Conservation (phyloP, 805 yeast genomes). For the Lachancea waltii region DNA sequence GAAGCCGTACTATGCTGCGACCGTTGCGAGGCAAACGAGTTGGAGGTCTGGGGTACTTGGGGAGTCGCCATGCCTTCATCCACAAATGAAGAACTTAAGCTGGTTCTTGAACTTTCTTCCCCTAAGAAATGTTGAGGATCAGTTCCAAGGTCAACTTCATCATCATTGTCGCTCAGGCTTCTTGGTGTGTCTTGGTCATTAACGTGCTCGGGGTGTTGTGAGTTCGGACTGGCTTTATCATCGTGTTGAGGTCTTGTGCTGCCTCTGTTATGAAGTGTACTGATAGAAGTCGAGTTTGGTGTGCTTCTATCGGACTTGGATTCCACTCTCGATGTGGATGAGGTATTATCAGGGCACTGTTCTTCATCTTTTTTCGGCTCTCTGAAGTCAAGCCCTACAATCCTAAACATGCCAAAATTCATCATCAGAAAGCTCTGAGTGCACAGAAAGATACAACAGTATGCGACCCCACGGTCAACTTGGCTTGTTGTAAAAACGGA, state of each 20-base stretch:
- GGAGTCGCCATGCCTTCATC: too few relatives aligned
- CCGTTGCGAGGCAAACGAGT: not conserved
- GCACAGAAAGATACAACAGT: constrained; percentile 65
- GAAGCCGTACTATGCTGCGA: not conserved
- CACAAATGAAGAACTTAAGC: not conserved
- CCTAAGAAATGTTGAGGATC: not conserved
- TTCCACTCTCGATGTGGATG: not conserved
- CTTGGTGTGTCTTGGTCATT: not conserved
- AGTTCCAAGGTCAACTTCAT: not conserved
- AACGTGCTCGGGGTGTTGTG: too few relatives aligned
- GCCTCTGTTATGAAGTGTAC: too few relatives aligned
- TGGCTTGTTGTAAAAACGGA: constrained; percentile 46
- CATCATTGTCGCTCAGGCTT: not conserved
- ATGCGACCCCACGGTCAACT: constrained; percentile 70
- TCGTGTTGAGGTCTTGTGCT: too few relatives aligned
- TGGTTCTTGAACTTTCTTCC: not conserved
- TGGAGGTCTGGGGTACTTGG: not conserved
- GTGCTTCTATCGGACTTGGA: not conserved
- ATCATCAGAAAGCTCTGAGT: constrained; percentile 62
- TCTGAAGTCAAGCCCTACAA: constrained; percentile 66
- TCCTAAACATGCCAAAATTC: constrained; percentile 66
- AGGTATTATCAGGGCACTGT: not conserved
- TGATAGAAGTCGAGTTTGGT: too few relatives aligned
- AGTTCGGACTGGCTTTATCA: too few relatives aligned
- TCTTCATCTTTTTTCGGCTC: constrained; percentile 20